These are phyloP conservation scores for Tephrocybe sp. DNA, from an alignment of 768 basidiomycete genomes.

Conservation along the genomic window DNA sequence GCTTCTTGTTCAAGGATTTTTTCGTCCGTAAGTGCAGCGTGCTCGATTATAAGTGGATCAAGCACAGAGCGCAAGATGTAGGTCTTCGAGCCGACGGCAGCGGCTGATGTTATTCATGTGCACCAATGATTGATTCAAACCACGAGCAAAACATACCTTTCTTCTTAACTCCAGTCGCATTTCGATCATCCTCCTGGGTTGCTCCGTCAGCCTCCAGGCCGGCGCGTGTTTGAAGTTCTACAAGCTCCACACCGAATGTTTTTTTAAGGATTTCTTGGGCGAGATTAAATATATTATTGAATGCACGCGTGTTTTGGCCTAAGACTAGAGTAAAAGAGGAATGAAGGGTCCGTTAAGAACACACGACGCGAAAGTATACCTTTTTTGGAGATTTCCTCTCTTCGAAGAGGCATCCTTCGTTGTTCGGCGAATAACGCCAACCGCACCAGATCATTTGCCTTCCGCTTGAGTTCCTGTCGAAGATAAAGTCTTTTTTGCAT, in stretches of 20 bases:
- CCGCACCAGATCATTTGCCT: conserved; percentile 71
- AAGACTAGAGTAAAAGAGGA: conserved; percentile 24
- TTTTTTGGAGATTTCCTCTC: conserved; percentile 89
- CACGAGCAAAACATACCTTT: conserved; percentile 41
- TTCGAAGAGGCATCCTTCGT: conserved; percentile 57
- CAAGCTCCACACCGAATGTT: conserved; percentile 83
- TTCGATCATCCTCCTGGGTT: conserved; percentile 42
- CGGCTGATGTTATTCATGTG: conserved; percentile 29
- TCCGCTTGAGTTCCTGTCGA: conserved; percentile 57
- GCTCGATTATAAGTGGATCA: conserved; percentile 56
- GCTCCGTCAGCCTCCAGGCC: conserved; percentile 45
- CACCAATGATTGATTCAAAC: neutral
- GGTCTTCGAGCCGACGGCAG: conserved; percentile 63
- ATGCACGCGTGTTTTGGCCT: conserved; percentile 45
- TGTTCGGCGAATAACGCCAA: conserved; percentile 82
- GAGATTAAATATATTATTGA: conserved; percentile 56
- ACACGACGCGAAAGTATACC: conserved; percentile 33
- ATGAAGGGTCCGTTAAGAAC: neutral
- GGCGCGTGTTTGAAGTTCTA: conserved; percentile 67
- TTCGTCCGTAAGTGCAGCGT: conserved; percentile 53
- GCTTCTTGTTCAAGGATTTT: conserved; percentile 48
- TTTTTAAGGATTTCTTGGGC: conserved; percentile 65
- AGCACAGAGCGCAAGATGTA: conserved; percentile 83
- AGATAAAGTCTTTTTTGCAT: too few relatives aligned
- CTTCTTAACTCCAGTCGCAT: conserved; percentile 60